Percentiles rank a stretch among this genome's conserved stretches.
Evolutionary conservation across 208 protist species (phyloP).

Genomic region (Leptomonas seymouri): DNA sequence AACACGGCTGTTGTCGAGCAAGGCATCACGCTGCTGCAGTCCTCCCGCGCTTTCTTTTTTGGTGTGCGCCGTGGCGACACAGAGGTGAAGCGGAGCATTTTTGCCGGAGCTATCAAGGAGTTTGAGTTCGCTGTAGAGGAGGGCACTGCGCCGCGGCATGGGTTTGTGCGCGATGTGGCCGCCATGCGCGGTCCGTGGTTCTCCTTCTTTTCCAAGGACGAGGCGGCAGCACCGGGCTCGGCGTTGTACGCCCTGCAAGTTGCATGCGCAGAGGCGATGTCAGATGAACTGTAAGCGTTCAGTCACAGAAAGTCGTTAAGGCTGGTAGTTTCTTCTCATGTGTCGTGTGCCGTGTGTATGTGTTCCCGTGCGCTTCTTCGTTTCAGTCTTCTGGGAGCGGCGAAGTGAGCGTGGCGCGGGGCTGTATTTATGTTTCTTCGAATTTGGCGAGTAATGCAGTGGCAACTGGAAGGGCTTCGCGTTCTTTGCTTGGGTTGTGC

Average conservation of each 20-base stretch:
- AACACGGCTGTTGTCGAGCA: not conserved
- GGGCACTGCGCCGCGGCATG: conserved; percentile 20
- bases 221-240: conserved; percentile 7
- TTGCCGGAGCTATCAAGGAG: conserved; percentile 17
- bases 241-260: conserved; percentile 16
- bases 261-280: conserved; percentile 8
- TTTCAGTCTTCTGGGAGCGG: too few species aligned
- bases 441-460: too few species aligned
- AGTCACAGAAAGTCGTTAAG: not conserved
- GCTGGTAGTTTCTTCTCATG: not conserved
- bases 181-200: conserved; percentile 53
- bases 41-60: conserved; percentile 31
- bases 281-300: not conserved
- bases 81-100: conserved; percentile 13
- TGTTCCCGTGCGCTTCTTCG: too few species aligned
- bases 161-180: conserved; percentile 43
- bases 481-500: too few species aligned
- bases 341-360: too few species aligned
- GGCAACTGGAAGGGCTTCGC: too few species aligned
- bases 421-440: too few species aligned
- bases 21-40: conserved; percentile 6
- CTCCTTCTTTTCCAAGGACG: conserved; percentile 25
- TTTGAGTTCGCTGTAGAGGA: conserved; percentile 31
- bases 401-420: too few species aligned
- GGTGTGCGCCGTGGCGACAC: conserved; percentile 16